Evolutionary conservation across 495 filamentous ascomycete genomes (phyloP), one percentile per base, ranked within the genome.

Genomic region (Neurospora sp.): DNA sequence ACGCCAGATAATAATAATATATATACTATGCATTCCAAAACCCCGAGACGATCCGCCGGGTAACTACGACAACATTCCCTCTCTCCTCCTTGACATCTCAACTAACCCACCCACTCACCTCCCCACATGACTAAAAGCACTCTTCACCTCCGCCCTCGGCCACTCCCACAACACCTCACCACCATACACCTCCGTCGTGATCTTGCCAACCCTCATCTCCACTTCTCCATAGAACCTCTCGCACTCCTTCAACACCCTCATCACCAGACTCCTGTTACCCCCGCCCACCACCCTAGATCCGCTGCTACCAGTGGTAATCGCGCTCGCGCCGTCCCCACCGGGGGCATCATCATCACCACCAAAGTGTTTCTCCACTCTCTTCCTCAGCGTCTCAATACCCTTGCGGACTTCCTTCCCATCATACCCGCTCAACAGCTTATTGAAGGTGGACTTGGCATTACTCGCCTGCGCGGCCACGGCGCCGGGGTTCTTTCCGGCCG

Each of bases 301-400:
- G 35, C n/a, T 38, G 31, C 53, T 71, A 37, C 48, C 70, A 45
- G 22, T n/a, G 59, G 68, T 71, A 39, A 40, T 69, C 31, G 7
- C 37, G 40, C 17, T 35, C 59, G 17, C 35, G 39, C n/a, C 10
- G 8, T 22, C 38, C 14, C 40, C 70, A 37, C 20, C 59, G 44
- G 42, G 35, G n/a, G 37, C 27, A 74, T 95, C 93, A 74, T 94
- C 93, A 5, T 89, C 92, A 59, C 96, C 93, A 31, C 92, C 93
- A 82, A 98, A 98, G 81, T 98, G 95, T 81, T 98, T 98, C 81
- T 98, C 94, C 4, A 98, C 92, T 39, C 95, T 87, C 82, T 96
- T 96, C 79, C 90, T 89, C 39, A 98, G 84, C 73, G 91, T 87
- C 73, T 97, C 94, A 71, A 97, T 89, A 7, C 95, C 95, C 72